phyloP scores from a whole-genome alignment of 768 basidiomycete species.

The Peribolospora kevripleyi region DNA sequence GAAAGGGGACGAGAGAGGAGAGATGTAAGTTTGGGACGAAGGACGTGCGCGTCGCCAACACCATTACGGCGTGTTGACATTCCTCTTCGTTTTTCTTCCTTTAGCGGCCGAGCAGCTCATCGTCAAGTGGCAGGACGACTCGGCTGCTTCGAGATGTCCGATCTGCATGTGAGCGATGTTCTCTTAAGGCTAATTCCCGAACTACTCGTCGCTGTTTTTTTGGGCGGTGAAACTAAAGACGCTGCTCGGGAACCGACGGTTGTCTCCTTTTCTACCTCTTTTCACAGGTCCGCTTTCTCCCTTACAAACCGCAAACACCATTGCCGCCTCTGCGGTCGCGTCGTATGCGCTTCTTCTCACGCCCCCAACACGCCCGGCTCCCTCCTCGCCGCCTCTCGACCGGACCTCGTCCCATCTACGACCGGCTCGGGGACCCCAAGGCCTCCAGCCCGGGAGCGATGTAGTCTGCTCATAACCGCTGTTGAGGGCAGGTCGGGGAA shows the following conservation, averaged over 20 bases:
- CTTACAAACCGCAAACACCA: slow-evolving; percentile 88
- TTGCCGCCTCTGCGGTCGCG: slow-evolving; percentile 74
- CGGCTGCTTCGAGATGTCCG: slow-evolving; percentile 49
- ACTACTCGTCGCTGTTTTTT: too few species aligned
- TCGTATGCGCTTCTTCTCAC: slow-evolving; percentile 68
- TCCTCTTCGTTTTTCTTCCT: not conserved
- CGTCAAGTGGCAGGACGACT: slow-evolving; percentile 83
- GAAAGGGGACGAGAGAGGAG: too few species aligned
- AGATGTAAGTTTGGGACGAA: not conserved
- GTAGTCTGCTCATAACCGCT: not conserved
- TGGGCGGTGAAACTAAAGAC: too few species aligned
- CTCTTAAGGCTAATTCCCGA: too few species aligned
- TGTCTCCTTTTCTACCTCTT: too few species aligned
- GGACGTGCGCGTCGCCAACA: not conserved
- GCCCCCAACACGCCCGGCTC: slow-evolving; percentile 25
- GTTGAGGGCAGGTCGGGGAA: slow-evolving; percentile 18
- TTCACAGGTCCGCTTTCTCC: slow-evolving; percentile 44
- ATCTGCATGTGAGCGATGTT: slow-evolving; percentile 39
- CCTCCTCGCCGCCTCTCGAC: slow-evolving; percentile 5
- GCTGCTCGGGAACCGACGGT: too few species aligned
- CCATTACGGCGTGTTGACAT: not conserved
- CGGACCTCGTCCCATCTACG: not conserved
- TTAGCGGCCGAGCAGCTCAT: slow-evolving; percentile 67
- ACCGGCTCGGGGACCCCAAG: not conserved
- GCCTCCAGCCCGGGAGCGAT: slow-evolving; percentile 1